Conservation (phyloP, 2,329 filamentous ascomycete genomes). For the Fusarium sp. region DNA sequence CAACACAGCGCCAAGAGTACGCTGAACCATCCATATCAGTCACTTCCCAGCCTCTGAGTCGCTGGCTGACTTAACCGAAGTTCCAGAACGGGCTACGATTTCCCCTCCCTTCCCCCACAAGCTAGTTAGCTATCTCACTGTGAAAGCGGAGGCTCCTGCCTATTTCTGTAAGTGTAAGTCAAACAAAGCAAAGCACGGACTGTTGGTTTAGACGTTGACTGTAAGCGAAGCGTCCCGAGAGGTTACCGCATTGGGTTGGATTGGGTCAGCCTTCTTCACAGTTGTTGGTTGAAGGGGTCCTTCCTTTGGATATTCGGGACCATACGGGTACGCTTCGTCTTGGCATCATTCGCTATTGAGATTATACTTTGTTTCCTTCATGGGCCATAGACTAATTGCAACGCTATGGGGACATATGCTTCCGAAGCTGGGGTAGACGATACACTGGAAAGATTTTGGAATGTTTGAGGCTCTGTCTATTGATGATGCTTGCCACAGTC, state of each 20-base stretch:
- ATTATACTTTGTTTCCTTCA: background rate
- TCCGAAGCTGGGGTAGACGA: background rate
- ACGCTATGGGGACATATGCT: background rate
- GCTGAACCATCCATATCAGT: slow-evolving; percentile 6
- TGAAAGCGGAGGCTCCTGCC: slow-evolving; percentile 14
- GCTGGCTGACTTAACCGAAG: background rate
- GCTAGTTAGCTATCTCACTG: slow-evolving; percentile 1
- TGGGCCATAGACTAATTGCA: background rate
- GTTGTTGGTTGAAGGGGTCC: background rate
- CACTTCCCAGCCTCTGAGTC: slow-evolving; percentile 7
- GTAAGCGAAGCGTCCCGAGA: background rate
- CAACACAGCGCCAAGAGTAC: background rate
- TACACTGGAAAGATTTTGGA: background rate
- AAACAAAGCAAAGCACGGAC: slow-evolving; percentile 9
- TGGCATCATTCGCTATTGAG: background rate
- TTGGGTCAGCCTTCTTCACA: background rate
- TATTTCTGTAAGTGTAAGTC: background rate
- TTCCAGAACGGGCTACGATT: slow-evolving; percentile 1
- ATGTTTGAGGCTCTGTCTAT: background rate
- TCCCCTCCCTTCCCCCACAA: background rate
- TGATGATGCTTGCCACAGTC: background rate
- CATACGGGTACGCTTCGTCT: slow-evolving; percentile 8
- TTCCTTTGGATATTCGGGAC: background rate
- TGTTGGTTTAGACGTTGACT: background rate
- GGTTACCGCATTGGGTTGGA: background rate